Evolutionary conservation across 192 early-diverging fungal genomes (phyloP), one percentile per base, ranked within the genome.

Genomic region (Podila minutissima): DNA sequence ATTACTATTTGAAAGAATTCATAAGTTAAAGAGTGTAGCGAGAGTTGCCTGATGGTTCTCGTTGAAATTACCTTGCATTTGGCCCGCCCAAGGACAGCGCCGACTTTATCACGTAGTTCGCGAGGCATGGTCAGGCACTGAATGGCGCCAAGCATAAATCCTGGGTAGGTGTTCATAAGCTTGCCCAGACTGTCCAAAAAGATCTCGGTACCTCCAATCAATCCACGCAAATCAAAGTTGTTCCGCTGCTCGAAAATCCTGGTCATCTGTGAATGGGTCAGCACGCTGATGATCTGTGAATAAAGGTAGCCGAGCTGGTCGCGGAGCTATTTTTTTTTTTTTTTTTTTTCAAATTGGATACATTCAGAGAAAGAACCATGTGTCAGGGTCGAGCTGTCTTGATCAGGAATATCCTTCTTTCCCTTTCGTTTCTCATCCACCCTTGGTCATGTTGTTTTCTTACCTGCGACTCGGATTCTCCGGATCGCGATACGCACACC

Each of bases 141-240:
- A 19, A 96, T 74, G 19, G 94, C 90, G 17, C 91, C 90, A 29
- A 98, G 74, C 74, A 93, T 89, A 76, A 93, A 93, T 5, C 91
- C 87, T n/a, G 91, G 87, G 49, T 93, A 89, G 12, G 84, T 86
- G 33, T 89, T 90, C 77, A 97, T 90, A 17, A 86, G 67, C 35
- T 92, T 90, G 8, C 91, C 86, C 29, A 96, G 83, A 66, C 93
- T 91, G 74, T 94, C 93, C 19, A 98, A 83, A 59, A 96, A 94
- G 9, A 89, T 83, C 63, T 97, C 95, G 1, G 97, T 93, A 4
- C 93, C 95, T 65, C 91, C 90, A 28, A 98, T 85, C 31, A 97
- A 83, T 69, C 90, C 87, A 20, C 97, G 82, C 49, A 99, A 79
- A 86, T 99, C 97, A 86, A 94, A 97, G 82, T 95, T 97, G 55